Evolutionary conservation across 306 rosid genomes (phyloP).

Genomic region (Acacia crassicarpa): DNA sequence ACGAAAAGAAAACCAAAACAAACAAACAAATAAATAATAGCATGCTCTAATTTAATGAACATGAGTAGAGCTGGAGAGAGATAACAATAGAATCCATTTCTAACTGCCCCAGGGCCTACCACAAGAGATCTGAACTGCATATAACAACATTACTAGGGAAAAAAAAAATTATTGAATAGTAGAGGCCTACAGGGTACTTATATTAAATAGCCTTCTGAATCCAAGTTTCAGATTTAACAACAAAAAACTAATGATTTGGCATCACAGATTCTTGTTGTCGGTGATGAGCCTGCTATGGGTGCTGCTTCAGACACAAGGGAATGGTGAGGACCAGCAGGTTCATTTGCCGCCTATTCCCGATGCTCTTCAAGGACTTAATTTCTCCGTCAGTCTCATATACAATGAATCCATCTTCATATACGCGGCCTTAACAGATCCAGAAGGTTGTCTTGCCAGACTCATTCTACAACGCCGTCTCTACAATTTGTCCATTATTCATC

Average conservation of each 20-base stretch:
- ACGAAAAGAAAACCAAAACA: too few species aligned
- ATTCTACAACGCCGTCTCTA: background rate
- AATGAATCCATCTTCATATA: background rate
- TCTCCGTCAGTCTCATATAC: background rate
- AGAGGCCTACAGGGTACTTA: too few species aligned
- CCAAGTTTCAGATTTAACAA: too few species aligned
- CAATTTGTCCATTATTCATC: background rate
- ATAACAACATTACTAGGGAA: too few species aligned
- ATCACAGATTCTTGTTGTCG: background rate
- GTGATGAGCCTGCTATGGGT: background rate
- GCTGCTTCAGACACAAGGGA: background rate
- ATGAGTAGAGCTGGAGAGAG: too few species aligned
- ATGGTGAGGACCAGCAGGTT: background rate
- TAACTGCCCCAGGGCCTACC: too few species aligned
- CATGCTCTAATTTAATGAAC: too few species aligned
- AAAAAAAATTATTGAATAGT: too few species aligned
- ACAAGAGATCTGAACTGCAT: too few species aligned
- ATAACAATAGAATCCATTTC: too few species aligned
- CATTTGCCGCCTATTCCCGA: background rate
- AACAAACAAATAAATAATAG: too few species aligned
- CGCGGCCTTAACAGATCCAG: background rate
- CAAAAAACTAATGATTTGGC: background rate
- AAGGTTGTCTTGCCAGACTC: conserved; percentile 6
- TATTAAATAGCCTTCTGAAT: background rate
- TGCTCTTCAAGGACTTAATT: background rate